Evolutionary conservation across 2,329 filamentous ascomycete species (phyloP).

Genomic region (Ophiostoma tasmaniense): DNA sequence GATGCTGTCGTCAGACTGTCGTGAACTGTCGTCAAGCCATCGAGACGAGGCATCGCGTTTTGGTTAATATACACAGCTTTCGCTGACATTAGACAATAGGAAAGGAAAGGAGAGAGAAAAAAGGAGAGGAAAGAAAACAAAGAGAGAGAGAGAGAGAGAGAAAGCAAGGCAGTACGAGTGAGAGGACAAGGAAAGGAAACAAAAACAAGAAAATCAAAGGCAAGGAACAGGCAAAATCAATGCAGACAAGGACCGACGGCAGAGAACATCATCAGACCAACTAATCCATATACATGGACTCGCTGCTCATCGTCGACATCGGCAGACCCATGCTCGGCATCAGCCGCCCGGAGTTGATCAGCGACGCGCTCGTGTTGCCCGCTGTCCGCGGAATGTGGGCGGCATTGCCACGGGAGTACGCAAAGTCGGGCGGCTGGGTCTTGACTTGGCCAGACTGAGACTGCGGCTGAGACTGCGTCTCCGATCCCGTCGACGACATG

Average conservation of each 20-base stretch:
- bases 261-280: not conserved
- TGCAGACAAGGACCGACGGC: not conserved
- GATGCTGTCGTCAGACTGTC: slow-evolving; percentile 3
- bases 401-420: slow-evolving; percentile 30
- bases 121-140: slow-evolving; percentile 18
- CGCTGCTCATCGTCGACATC: slow-evolving; percentile 37
- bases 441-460: not conserved
- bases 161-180: not conserved
- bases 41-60: not conserved
- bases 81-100: slow-evolving; percentile 6
- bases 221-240: not conserved
- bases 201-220: not conserved
- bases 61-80: slow-evolving; percentile 8
- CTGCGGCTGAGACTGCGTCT: not conserved
- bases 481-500: not conserved
- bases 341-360: slow-evolving; percentile 9
- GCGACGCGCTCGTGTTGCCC: slow-evolving; percentile 19
- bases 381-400: slow-evolving; percentile 24
- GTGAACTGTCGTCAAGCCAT: slow-evolving; percentile 3
- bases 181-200: not conserved
- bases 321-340: slow-evolving; percentile 36
- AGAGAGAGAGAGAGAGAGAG: not conserved
- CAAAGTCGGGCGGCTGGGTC: slow-evolving; percentile 7
- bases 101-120: not conserved
- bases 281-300: slow-evolving; percentile 46